Base-by-base conservation (phyloP, 768 basidiomycete species). In the Hypsizygus marmoreus region DNA sequence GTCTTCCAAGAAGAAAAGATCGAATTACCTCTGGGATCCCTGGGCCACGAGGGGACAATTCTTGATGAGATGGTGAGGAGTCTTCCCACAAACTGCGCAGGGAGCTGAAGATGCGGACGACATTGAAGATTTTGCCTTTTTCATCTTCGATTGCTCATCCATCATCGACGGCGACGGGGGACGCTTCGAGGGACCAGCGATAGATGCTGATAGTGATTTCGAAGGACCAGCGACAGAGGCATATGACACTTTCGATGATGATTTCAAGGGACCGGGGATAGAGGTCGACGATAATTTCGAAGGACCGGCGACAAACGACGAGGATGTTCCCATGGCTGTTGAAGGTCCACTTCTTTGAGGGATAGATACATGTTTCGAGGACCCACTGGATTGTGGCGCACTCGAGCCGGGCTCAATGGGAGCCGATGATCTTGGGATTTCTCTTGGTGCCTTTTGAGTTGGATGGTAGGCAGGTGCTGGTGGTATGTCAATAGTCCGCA, bases 31-130 rank as follows among this genome's bases (percentile, higher is more conserved):
- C 44, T 69, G 64, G 1, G 79, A 67, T 2, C 85, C 87, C 41
- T 70, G 68, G 5, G 48, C 49, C 2, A 84, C 72, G 17, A 79
- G 56, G 12, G 83, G 77, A 56, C 88, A 91, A 20, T 75, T 70
- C 57, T 77, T 72, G 8, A 79, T 50, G 16, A 69, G 48, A 60
- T 65, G 60, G 30, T 64, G 60, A 30, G 74, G 66, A 3, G 64
- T 50, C 22, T 51, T 53, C 32, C 61, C 64, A 48, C 87, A 88
- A 30, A 86, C 65, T 3, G 64, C 57, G 50, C 86, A 88, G 5
- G 66, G 28, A 4, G 40, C 52, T 3, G 61, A 40, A 6, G 47
- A 12, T 9, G 31, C 7, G 1, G 49, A 28, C 11, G 52, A 43
- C 46, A 70, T 72, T 6, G 66, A 53, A 4, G 28, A 42, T 42